Evolutionary conservation across 345 rosid genomes (phyloP).

Genomic region (Populus tremula): DNA sequence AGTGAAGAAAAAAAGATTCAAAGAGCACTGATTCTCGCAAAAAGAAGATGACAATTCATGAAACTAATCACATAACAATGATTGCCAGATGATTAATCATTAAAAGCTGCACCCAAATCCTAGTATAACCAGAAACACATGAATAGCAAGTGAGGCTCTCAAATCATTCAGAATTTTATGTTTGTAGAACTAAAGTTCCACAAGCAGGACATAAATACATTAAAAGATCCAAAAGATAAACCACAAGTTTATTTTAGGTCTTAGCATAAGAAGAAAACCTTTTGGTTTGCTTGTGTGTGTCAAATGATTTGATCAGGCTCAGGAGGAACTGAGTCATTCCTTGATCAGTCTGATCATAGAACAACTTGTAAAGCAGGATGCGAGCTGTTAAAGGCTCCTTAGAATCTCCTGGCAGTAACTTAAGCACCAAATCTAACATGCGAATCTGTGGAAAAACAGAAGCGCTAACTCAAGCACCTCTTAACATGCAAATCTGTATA

Average conservation of each 20-base stretch:
- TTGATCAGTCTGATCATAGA: conserved; percentile 93
- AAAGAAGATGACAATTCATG: not conserved
- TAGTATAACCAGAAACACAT: no score
- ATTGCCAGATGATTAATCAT: not conserved
- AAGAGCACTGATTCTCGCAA: not conserved
- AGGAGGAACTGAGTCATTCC: conserved; percentile 91
- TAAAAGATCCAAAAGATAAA: not conserved
- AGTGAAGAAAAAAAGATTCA: not conserved
- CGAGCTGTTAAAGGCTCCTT: conserved; percentile 88
- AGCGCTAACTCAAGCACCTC: not conserved
- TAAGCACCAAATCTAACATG: conserved; percentile 71
- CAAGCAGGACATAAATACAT: not conserved
- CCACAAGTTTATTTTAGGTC: not conserved
- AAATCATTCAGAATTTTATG: not conserved
- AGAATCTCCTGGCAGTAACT: conserved; percentile 64
- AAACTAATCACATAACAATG: not conserved
- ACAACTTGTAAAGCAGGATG: conserved; percentile 85
- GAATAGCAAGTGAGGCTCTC: not conserved
- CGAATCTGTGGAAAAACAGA: conserved; percentile 54
- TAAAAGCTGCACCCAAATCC: no score
- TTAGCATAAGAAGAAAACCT: conserved; percentile 41
- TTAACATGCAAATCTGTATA: not conserved
- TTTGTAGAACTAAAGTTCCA: not conserved
- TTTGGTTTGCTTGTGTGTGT: conserved; percentile 78
- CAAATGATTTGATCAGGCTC: conserved; percentile 67